Percentiles rank a stretch among this genome's conserved stretches.
phyloP scores from a whole-genome alignment of 2,329 filamentous ascomycete genomes.

The Piedraia hortae region DNA sequence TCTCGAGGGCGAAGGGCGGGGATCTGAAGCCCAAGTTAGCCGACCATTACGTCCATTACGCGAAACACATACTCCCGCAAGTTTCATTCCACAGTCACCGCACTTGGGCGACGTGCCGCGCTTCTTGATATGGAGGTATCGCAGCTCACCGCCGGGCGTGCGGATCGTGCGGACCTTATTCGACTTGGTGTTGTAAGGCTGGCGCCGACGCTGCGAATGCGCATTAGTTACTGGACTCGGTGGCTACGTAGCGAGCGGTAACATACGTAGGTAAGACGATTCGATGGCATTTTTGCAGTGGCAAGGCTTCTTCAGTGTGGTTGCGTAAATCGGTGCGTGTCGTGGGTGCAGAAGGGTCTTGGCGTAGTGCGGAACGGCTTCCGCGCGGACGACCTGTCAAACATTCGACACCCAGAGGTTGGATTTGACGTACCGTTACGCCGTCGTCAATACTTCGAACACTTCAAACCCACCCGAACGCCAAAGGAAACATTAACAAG shows the following conservation, averaged over 20 bases:
- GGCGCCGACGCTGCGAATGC: slow-evolving; percentile 29
- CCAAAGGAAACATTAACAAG: too few species aligned
- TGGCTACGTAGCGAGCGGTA: too few species aligned
- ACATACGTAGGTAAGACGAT: slow-evolving; percentile 29
- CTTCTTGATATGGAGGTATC: slow-evolving; percentile 99
- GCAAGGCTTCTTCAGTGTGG: slow-evolving; percentile 8
- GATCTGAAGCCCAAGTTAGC: slow-evolving; percentile 26
- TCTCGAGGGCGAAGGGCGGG: slow-evolving; percentile 94
- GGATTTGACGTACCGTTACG: too few species aligned
- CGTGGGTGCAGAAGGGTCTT: not conserved
- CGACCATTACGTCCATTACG: not conserved
- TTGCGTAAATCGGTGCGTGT: slow-evolving; percentile 1
- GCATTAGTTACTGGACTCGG: too few species aligned
- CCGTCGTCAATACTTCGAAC: too few species aligned
- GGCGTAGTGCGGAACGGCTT: not conserved
- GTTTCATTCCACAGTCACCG: slow-evolving; percentile 94
- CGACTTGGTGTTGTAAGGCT: slow-evolving; percentile 80
- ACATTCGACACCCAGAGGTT: not conserved
- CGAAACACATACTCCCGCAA: slow-evolving; percentile 67
- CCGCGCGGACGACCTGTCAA: too few species aligned
- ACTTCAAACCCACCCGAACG: too few species aligned
- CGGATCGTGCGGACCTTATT: slow-evolving; percentile 91
- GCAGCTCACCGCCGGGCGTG: slow-evolving; percentile 86
- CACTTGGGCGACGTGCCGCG: slow-evolving; percentile 94
- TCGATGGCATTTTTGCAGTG: slow-evolving; percentile 24